Evolutionary conservation across 768 basidiomycete species (phyloP), one percentile per base, ranked within the genome.

Genomic region (Lactarius pseudohatsudake): DNA sequence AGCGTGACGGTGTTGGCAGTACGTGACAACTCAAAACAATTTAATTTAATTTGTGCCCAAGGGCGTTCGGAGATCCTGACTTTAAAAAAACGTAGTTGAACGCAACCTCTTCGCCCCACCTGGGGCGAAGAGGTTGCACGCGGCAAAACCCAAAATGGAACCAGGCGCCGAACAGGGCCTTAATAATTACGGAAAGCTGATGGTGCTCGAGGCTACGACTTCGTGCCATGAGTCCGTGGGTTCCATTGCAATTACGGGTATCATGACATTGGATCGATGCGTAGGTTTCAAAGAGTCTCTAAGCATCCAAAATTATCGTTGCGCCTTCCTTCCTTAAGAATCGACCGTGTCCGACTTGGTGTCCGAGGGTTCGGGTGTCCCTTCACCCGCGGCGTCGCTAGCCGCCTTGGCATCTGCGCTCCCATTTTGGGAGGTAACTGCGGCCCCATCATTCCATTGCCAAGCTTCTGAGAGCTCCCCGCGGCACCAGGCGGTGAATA

Each of bases 401-500:
- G 26, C 50, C 54, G 22, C 22, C 57, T 66, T 59, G 66, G 68
- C 41, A 64, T 66, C 59, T 53, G 40, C 43, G 59, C 36, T 30
- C 65, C 60, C 74, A 69, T 70, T 70, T 67, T 74, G 73, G 73
- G 45, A 47, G 22, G 67, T 16, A 13, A 60, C 61, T 18, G 74
- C 72, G 13, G 26, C 79, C 77, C 18, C 81, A 76, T 94, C 92
- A 60, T 78, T 81, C 90, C 90, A 95, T 18, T 69, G 75, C 89
- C 90, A 94, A 26, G 86, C 84, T 30, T 85, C 81, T 15, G 69
- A 71, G n/a, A 93, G 69, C 76, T 96, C 94, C 61, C 92, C 90
- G 66, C 86, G 82, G 45, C 79, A 64, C 40, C 80, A 70, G 43
- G 85, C 89, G 55, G 87, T 85, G 13, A 81, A 67, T 16, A 86